Percentiles rank a stretch among this genome's conserved stretches.
These are phyloP conservation scores for Rhodotorula graminis DNA, from an alignment of 768 basidiomycete genomes.

Conservation along the genomic window DNA sequence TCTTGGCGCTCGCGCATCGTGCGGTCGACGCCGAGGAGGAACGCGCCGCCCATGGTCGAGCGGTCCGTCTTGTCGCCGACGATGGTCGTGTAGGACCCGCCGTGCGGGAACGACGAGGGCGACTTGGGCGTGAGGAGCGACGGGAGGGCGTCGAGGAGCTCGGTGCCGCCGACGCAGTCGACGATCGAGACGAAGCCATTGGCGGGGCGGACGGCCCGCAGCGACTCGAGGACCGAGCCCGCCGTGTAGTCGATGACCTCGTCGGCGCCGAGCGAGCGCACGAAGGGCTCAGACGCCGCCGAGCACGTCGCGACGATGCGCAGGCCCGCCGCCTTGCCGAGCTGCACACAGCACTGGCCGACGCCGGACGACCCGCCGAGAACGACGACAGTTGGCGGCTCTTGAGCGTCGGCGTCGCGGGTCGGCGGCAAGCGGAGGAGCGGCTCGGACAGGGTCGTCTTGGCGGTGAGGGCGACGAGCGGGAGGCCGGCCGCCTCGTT, in stretches of 20 bases:
- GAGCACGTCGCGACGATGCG: constrained; percentile 32
- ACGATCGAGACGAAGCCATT: constrained; percentile 28
- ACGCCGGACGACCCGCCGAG: constrained; percentile 21
- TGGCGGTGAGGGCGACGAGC: constrained; percentile 34
- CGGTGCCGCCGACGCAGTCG: constrained; percentile 38
- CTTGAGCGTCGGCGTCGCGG: not conserved
- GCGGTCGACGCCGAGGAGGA: constrained; percentile 11
- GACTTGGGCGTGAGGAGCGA: constrained; percentile 2
- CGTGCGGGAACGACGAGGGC: constrained; percentile 2
- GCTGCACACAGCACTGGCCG: constrained; percentile 32
- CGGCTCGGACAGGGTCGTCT: constrained; percentile 25
- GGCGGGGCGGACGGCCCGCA: constrained; percentile 4
- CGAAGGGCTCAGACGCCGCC: constrained; percentile 19
- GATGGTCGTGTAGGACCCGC: constrained; percentile 29
- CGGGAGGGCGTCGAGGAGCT: constrained; percentile 6
- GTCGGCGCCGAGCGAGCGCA: constrained; percentile 24
- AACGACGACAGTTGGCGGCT: constrained; percentile 23
- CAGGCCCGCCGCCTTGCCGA: constrained; percentile 13
- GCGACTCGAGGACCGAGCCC: constrained; percentile 15
- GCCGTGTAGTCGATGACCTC: constrained; percentile 31
- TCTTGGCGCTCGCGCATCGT: constrained; percentile 3
- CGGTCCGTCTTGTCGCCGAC: constrained; percentile 39
- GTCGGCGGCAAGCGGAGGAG: constrained; percentile 19
- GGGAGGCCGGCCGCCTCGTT: constrained; percentile 32
- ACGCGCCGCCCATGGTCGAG: constrained; percentile 9